Conservation (phyloP, 306 rosid species). For the Phaseolus lunatus region DNA sequence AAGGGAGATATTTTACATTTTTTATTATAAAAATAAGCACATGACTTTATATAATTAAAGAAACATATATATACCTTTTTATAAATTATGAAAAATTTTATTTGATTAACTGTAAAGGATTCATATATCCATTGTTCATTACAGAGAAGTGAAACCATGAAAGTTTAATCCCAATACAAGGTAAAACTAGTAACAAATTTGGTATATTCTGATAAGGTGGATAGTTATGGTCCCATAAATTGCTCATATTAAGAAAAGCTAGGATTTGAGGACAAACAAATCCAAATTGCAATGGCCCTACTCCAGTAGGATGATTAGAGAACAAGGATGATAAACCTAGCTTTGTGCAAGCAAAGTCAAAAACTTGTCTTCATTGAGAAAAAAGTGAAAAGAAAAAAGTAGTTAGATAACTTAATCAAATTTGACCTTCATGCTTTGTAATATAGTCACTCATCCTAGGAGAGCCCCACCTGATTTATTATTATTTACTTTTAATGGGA, state of each 20-base stretch:
- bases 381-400: slow-evolving; percentile 35
- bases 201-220: slow-evolving; percentile 14
- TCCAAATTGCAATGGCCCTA: slow-evolving; percentile 45
- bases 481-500: slow-evolving; percentile 25
- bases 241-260: slow-evolving; percentile 41
- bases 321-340: slow-evolving; percentile 27
- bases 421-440: slow-evolving; percentile 38
- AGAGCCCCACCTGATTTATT: slow-evolving; percentile 34
- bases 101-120: not conserved
- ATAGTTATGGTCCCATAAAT: slow-evolving; percentile 8
- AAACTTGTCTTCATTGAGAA: slow-evolving; percentile 47
- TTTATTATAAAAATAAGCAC: not conserved
- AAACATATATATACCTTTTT: not conserved
- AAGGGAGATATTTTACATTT: not conserved
- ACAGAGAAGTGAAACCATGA: not conserved
- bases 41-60: too few relatives aligned
- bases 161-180: slow-evolving; percentile 31
- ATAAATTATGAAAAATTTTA: not conserved
- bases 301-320: slow-evolving; percentile 28
- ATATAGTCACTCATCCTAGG: slow-evolving; percentile 31
- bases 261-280: slow-evolving; percentile 37
- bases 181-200: slow-evolving; percentile 15
- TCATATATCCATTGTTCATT: not conserved
- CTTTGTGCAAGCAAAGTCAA: slow-evolving; percentile 49
- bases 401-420: slow-evolving; percentile 35